phyloP scores from a whole-genome alignment of 257 asterid genomes.

The Verbena officinalis region DNA sequence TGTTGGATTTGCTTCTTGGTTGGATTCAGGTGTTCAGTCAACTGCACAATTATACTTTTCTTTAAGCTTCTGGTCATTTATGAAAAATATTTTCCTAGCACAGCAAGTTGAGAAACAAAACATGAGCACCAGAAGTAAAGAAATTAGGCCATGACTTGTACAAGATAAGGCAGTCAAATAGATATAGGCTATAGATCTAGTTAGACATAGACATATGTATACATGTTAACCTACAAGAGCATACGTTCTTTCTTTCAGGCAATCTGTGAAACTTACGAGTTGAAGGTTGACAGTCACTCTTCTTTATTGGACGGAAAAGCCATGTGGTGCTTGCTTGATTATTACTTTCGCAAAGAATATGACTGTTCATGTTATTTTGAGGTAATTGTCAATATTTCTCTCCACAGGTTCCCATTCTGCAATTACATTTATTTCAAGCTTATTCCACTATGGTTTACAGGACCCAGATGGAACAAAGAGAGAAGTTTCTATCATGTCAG shows the following conservation, averaged over 20 bases:
- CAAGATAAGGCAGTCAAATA: not conserved
- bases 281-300: constrained; percentile 70
- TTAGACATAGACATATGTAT: not conserved
- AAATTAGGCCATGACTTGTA: not conserved
- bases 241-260: constrained; percentile 56
- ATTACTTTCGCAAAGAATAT: constrained; percentile 85
- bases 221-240: constrained; percentile 1
- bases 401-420: constrained; percentile 18
- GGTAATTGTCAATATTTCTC: constrained; percentile 43
- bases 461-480: constrained; percentile 47
- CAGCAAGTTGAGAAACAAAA: constrained; percentile 12
- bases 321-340: constrained; percentile 99
- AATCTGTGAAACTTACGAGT: constrained; percentile 70
- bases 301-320: constrained; percentile 92
- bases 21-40: constrained; percentile 80
- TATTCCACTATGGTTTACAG: constrained; percentile 43
- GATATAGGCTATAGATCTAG: constrained; percentile 1
- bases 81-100: not conserved
- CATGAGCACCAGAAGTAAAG: constrained; percentile 9
- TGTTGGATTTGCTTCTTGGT: constrained; percentile 73
- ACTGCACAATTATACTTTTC: constrained; percentile 2
- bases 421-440: constrained; percentile 15
- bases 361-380: constrained; percentile 59
- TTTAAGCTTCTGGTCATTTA: constrained; percentile 16
- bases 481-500: constrained; percentile 85